Base-by-base conservation (phyloP, 768 basidiomycete genomes). In the Thelephora ganbajun region DNA sequence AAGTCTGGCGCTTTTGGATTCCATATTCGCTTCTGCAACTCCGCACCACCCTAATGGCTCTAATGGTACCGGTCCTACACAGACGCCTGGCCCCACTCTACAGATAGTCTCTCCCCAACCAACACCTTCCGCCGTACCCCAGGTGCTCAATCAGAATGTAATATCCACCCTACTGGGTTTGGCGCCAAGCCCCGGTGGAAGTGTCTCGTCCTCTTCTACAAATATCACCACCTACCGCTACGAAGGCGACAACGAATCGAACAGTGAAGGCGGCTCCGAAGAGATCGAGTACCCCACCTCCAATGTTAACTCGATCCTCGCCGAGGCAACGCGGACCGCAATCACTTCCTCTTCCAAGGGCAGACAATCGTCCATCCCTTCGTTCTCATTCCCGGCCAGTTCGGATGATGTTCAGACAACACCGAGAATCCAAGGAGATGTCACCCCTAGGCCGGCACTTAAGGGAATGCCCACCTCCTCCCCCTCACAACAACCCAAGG, bases 21-120 rank as follows among this genome's bases (percentile, higher is more conserved):
- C 74, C 11, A 83, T 88, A 36, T 87, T 88, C 57, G 84, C 84
- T 2, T 87, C 83, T 5, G 84, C 77, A 5, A 63, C 50, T 14
- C 51, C 54, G n/a, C 13, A 39, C 11, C 9, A 30, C 9, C 26
- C 26, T 9, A 30, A 30, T 30, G 26, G 26, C 9, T 30, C 39
- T 14, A 41, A 6, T 16, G 14, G 18, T 4, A 7, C 7, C 54
- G 53, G 30, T 53, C 56, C 35, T 48, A 54, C 48, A 58, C 42
- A 61, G 51, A 2, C 62, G 66, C 23, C 51, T 57, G 33, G 61
- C 56, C 3, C 23, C 41, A 43, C 23, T 20, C 54, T 61, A 44
- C 60, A 67, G 6, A 76, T 79, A 33, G 66, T 73, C 46, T 74
- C 76, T n/a, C 77, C 76, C 6, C 69, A 75, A 48, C 76, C 78